Evolutionary conservation across 2,329 filamentous ascomycete species (phyloP), one percentile per base, ranked within the genome.

Genomic region (Cladosporium oxysporum): DNA sequence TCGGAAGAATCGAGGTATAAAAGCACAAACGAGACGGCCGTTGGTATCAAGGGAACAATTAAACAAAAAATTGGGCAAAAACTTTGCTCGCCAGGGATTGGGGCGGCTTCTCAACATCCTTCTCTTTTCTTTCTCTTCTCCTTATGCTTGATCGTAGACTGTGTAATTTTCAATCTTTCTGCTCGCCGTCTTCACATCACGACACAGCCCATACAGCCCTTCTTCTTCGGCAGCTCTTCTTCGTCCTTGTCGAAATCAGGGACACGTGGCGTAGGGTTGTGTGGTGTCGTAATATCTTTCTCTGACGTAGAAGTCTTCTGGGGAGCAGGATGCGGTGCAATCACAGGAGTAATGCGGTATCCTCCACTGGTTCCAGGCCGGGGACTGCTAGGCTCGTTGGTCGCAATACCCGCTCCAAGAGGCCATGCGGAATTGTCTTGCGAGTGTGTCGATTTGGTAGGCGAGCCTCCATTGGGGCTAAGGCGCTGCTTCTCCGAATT

Each of bases 141-240:
- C 49, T 52, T 12, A n/a, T 35, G 28, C 18, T 41, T 31, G 14
- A 29, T 33, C 16, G 18, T 21, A 33, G 11, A 58, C 33, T 3
- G 31, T 18, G n/a, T 7, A 12, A 16, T 55, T 29, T 55, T 31
- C 16, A 21, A 18, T n/a, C 18, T 14, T 55, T 55, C 8, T 4
- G 50, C 23, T 5, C 1, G 8, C 1, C 52, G 26, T n/a, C 28
- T 21, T 86, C 82, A 92, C 90, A 92, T 92, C 71, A 93, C 85
- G 68, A 91, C 82, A 78, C 90, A 93, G 77, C 90, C 91, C 66
- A 86, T 88, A 71, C 89, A 90, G 12, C 87, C 85, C 69, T 83
- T 85, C 69, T 83, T 85, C 72, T 87, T 83, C 71, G 83, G 80
- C 70, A 84, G 52, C 31, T 59, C 79, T 68, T 80, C 79, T 63